phyloP scores from a whole-genome alignment of 164 flowering plant genomes.

The Cinnamomum micranthum region DNA sequence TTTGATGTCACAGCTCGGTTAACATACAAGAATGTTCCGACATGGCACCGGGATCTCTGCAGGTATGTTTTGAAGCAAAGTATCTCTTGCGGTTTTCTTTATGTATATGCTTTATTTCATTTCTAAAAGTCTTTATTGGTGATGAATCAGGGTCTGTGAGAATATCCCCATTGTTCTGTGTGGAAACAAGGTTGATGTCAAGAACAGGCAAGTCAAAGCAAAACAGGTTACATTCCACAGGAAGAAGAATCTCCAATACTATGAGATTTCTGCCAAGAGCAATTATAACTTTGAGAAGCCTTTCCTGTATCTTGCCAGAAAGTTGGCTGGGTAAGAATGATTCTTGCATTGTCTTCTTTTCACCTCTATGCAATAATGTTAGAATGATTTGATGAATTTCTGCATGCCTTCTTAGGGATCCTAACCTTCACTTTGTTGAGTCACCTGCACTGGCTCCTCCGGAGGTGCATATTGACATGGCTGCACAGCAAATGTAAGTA shows the following conservation, averaged over 20 bases:
- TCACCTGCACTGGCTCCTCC: slow-evolving; percentile 68
- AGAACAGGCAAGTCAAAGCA: slow-evolving; percentile 89
- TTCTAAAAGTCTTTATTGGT: not conserved
- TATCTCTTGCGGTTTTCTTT: not conserved
- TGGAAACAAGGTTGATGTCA: slow-evolving; percentile 91
- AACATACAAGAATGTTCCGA: slow-evolving; percentile 91
- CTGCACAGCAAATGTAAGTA: slow-evolving; percentile 45
- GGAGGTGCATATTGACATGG: slow-evolving; percentile 59
- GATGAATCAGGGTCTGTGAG: slow-evolving; percentile 50
- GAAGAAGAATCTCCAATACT: slow-evolving; percentile 80
- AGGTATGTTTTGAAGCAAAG: slow-evolving; percentile 27
- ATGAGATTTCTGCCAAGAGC: slow-evolving; percentile 89
- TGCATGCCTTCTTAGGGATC: slow-evolving; percentile 30
- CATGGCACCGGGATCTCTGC: slow-evolving; percentile 93
- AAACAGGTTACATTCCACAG: slow-evolving; percentile 90
- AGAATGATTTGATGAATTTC: not conserved
- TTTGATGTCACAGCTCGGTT: slow-evolving; percentile 88
- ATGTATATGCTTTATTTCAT: not conserved
- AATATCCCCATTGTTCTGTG: slow-evolving; percentile 85
- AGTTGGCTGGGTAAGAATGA: slow-evolving; percentile 70
- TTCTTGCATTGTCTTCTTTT: not conserved
- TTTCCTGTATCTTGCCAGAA: slow-evolving; percentile 73
- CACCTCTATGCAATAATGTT: not conserved
- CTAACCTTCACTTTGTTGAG: slow-evolving; percentile 62
- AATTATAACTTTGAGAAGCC: slow-evolving; percentile 86